Percentiles rank a stretch among this genome's conserved stretches.
These are phyloP conservation scores for Phlyctochytrium bullatum DNA, from an alignment of 192 early-diverging fungal genomes.

Conservation along the genomic window DNA sequence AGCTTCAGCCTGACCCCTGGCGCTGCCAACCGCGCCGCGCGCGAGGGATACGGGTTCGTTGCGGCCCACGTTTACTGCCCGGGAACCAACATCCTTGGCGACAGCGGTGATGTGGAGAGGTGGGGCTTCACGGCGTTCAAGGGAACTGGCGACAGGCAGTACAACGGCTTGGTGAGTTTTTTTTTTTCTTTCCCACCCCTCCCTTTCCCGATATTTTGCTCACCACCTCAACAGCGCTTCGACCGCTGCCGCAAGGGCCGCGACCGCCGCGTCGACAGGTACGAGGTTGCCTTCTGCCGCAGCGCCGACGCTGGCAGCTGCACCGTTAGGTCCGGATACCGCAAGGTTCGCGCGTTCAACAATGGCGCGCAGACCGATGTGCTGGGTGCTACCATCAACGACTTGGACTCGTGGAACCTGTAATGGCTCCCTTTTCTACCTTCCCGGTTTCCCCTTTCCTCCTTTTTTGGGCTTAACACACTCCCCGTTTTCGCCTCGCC, in stretches of 20 bases:
- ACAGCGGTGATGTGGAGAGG: not conserved
- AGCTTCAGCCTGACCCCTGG: not conserved
- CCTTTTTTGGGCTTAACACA: too few species aligned
- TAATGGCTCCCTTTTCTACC: too few species aligned
- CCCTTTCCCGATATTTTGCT: not conserved
- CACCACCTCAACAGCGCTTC: not conserved
- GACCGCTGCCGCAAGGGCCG: slow-evolving; percentile 1
- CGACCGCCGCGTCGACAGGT: not conserved
- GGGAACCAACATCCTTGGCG: not conserved
- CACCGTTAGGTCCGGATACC: not conserved
- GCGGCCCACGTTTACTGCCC: not conserved
- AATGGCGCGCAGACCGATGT: not conserved
- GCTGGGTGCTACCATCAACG: not conserved
- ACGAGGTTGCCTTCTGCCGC: not conserved
- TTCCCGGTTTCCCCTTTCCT: too few species aligned
- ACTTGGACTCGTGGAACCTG: not conserved
- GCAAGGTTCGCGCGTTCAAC: not conserved
- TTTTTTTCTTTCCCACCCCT: not conserved
- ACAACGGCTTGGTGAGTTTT: not conserved
- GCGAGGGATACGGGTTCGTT: not conserved
- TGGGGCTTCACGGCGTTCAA: not conserved
- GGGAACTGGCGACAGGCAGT: not conserved
- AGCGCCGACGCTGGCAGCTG: not conserved
- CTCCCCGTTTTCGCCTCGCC: too few species aligned
- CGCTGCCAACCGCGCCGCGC: not conserved